phyloP scores from a whole-genome alignment of 352 stramenopile species.

The Phytophthora hibernalis region DNA sequence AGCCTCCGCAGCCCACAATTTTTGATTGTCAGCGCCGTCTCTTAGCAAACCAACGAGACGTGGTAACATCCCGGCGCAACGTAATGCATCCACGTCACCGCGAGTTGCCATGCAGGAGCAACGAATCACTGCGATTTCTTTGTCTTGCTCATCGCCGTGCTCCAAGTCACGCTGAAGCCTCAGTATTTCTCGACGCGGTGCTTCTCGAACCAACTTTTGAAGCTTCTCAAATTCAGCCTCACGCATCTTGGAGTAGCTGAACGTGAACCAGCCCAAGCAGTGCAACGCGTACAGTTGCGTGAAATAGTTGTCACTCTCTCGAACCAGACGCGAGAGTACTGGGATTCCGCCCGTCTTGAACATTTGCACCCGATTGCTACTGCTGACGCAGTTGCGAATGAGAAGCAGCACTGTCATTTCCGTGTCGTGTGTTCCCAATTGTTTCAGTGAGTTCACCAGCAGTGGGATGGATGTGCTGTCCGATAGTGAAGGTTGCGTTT shows the following conservation, averaged over 20 bases:
- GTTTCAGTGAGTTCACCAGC: background rate
- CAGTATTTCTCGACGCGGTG: constrained; percentile 11
- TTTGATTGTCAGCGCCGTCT: constrained; percentile 20
- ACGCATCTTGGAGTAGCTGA: constrained; percentile 28
- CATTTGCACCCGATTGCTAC: constrained; percentile 9
- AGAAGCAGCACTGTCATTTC: constrained; percentile 17
- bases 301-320: background rate
- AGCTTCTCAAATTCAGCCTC: constrained; percentile 18
- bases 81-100: constrained; percentile 14
- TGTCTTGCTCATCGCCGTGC: constrained; percentile 2
- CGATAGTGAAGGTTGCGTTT: background rate
- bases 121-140: constrained; percentile 11
- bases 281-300: constrained; percentile 29
- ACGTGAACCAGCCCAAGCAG: constrained; percentile 34
- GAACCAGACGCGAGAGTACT: constrained; percentile 6
- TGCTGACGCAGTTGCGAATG: constrained; percentile 13
- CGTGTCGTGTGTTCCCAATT: background rate
- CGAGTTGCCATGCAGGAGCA: constrained; percentile 18
- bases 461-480: background rate
- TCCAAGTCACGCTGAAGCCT: constrained; percentile 18
- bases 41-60: constrained; percentile 9
- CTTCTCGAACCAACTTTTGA: constrained; percentile 11
- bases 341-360: constrained; percentile 13
- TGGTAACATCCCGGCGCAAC: constrained; percentile 11
- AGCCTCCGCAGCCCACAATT: constrained; percentile 19